These are phyloP conservation scores for Diaporthe capsici DNA, from an alignment of 2,329 filamentous ascomycete genomes.

Conservation along the genomic window DNA sequence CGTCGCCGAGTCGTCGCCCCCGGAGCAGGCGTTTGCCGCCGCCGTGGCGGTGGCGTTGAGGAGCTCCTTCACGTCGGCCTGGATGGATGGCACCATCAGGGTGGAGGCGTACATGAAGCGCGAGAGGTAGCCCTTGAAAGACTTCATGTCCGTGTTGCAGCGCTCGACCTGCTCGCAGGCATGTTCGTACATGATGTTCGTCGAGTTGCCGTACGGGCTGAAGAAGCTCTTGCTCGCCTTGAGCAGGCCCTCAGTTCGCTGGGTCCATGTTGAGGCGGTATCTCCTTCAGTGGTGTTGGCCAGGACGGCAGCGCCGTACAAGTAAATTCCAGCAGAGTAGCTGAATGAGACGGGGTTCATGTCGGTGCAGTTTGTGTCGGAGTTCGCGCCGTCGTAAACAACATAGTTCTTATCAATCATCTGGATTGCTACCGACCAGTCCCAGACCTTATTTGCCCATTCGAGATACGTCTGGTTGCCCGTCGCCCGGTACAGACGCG, in stretches of 20 bases:
- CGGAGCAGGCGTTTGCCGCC: constrained; percentile 70
- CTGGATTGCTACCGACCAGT: constrained; percentile 72
- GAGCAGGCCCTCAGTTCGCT: constrained; percentile 67
- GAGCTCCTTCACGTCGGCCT: constrained; percentile 60
- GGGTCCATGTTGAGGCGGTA: constrained; percentile 65
- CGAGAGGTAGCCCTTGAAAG: constrained; percentile 77
- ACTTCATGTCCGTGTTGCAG: constrained; percentile 76
- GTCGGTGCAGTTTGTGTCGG: constrained; percentile 65
- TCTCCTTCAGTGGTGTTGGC: constrained; percentile 75
- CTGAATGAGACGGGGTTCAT: constrained; percentile 72
- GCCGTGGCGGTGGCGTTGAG: constrained; percentile 68
- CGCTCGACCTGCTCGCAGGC: constrained; percentile 72
- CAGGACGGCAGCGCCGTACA: constrained; percentile 75
- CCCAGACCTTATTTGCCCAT: constrained; percentile 77
- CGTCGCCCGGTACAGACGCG: constrained; percentile 79
- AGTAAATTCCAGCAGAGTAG: constrained; percentile 75
- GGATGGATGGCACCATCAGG: constrained; percentile 69
- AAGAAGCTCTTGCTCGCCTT: constrained; percentile 68
- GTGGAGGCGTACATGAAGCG: constrained; percentile 74
- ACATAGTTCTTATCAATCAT: constrained; percentile 69
- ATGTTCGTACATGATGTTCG: constrained; percentile 75
- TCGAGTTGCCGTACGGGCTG: constrained; percentile 63
- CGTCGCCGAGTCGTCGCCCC: constrained; percentile 63
- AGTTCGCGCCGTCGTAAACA: constrained; percentile 75
- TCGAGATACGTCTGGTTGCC: constrained; percentile 75